Conservation (phyloP, 2,329 filamentous ascomycete genomes). For the Penicillium sp. region DNA sequence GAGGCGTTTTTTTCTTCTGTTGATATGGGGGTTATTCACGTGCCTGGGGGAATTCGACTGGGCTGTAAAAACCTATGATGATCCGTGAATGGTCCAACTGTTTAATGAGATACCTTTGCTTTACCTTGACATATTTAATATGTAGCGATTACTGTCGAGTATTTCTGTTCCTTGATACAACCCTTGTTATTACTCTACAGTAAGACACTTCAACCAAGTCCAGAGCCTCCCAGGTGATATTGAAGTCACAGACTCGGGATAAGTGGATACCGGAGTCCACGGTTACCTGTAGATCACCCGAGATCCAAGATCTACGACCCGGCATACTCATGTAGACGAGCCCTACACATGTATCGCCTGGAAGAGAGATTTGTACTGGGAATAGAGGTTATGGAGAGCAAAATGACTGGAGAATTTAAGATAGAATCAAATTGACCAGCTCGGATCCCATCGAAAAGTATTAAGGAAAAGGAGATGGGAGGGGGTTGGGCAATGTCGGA, state of each 20-base stretch:
- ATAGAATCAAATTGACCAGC: too few relatives aligned
- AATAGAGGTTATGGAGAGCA: too few relatives aligned
- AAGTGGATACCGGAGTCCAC: background rate
- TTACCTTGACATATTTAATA: background rate
- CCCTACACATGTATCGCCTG: background rate
- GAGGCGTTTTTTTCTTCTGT: conserved; percentile 10
- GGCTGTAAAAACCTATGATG: conserved; percentile 9
- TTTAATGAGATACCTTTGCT: conserved; percentile 10
- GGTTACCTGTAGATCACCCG: background rate
- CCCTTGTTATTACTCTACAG: background rate
- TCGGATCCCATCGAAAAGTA: too few relatives aligned
- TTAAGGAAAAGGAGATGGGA: too few relatives aligned
- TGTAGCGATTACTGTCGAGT: background rate
- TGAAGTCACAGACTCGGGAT: background rate
- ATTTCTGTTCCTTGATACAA: background rate
- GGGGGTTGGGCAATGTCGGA: too few relatives aligned
- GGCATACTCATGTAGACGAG: background rate
- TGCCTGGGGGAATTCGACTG: background rate
- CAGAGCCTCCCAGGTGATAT: background rate
- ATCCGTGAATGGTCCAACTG: conserved; percentile 2
- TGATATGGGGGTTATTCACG: conserved; percentile 1
- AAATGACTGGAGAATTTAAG: background rate
- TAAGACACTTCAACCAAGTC: background rate
- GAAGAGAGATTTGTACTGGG: background rate
- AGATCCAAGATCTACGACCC: background rate